Base-by-base conservation (phyloP, 371 early-diverging fungal genomes). In the Mortierella sp. region DNA sequence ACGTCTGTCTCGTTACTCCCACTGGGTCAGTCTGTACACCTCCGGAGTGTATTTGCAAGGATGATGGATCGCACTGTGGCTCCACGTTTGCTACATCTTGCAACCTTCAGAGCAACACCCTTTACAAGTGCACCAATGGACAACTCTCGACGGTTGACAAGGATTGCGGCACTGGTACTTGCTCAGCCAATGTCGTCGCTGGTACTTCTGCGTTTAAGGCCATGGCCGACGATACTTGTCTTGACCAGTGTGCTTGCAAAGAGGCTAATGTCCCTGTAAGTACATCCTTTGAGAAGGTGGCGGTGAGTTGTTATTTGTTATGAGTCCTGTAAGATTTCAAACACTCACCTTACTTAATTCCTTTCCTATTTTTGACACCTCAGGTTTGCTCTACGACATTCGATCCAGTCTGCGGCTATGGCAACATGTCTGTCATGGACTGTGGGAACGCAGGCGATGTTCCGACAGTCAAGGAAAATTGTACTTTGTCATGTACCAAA, bases 21-120 rank as follows among this genome's bases (percentile, higher is more conserved):
- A n/a, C 26, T 4, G 70, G 42, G 0, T n/a, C 45, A 13, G 42
- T 42, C n/a, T 70, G 70, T 11, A 45, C 55, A 1, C 57, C 73
- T 2, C 24, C 28, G 1, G 65, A 65, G n/a, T 75, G 75, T 24
- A 75, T 42, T 13, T 75, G 75, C 65, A 47, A 60, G 68, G 63
- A 75, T 10, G 52, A 47, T 3, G 26, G 2, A 1, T 26, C 38
- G 19, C 63, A 63, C 31, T 75, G 75, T 28, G 75, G 75, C 4
- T 75, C 68, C 3, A 58, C 28, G 21, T 75, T 75, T 44, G 34
- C 10, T 21, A 10, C 11, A 1, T 13, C 50, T 1, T 75, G 75
- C 13, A 50, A 38, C 7, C 65, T 65, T 16, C 31, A 45, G 44
- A 50, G 3, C 42, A 10, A 34, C 19, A 44, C 45, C 38, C 34